Percentiles rank a stretch among this genome's conserved stretches.
These are phyloP conservation scores for Trichocomaceae sp. DNA, from an alignment of 2,329 filamentous ascomycete genomes.

Conservation along the genomic window DNA sequence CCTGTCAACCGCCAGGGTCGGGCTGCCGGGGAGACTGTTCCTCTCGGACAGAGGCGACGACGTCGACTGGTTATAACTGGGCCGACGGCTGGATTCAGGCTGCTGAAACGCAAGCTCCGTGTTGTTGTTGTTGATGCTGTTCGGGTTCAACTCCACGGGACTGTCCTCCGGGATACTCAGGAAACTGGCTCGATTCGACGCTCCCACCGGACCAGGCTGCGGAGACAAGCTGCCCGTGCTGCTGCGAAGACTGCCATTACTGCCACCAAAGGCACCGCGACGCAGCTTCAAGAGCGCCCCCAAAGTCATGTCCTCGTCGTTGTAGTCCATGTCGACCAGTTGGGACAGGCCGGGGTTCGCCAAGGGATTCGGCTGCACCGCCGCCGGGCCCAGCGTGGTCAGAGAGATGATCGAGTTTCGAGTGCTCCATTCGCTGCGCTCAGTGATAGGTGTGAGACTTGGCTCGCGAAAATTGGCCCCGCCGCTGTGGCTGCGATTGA, in stretches of 20 bases:
- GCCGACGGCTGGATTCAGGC: neutral
- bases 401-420: slow-evolving; percentile 83
- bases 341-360: slow-evolving; percentile 71
- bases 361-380: slow-evolving; percentile 38
- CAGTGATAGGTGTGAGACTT: slow-evolving; percentile 91
- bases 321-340: slow-evolving; percentile 56
- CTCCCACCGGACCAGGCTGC: slow-evolving; percentile 23
- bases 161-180: slow-evolving; percentile 29
- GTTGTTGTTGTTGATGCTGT: too few species aligned
- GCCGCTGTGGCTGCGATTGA: slow-evolving; percentile 64
- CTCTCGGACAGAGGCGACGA: slow-evolving; percentile 9
- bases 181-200: slow-evolving; percentile 32
- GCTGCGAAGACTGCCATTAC: slow-evolving; percentile 64
- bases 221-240: slow-evolving; percentile 39
- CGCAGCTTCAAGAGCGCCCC: slow-evolving; percentile 66
- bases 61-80: neutral
- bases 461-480: slow-evolving; percentile 72
- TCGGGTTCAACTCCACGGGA: slow-evolving; percentile 8
- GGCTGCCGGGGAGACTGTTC: slow-evolving; percentile 8
- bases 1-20: slow-evolving; percentile 10
- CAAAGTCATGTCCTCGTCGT: slow-evolving; percentile 65
- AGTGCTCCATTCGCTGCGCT: slow-evolving; percentile 91
- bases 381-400: slow-evolving; percentile 42
- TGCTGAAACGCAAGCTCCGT: slow-evolving; percentile 2
- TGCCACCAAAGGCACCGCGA: slow-evolving; percentile 72